Base-by-base conservation (phyloP, 1,284 basidiomycete species). In the Tausonia pullulans region DNA sequence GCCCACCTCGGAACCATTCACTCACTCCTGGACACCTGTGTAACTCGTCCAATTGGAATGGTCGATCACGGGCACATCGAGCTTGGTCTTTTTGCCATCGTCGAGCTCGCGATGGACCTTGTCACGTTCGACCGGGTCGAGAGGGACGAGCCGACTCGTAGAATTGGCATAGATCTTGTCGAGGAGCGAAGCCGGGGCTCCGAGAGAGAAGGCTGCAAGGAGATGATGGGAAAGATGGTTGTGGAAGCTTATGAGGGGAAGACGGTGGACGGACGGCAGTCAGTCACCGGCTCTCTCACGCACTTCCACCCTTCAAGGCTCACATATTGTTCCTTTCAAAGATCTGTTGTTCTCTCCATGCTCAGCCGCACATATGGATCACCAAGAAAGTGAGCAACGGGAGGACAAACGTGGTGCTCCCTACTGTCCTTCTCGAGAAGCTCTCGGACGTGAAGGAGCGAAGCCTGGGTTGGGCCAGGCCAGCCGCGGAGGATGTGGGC, bases 191-290 rank as follows among this genome's bases (percentile, higher is more conserved):
- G 81, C 70, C 0, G 82, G 70, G 0, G 84, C 84, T 0, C 85
- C 85, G 27, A 87, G 73, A 66, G 86, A 82, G 69, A 86, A 87
- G 61, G 72, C 84, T 81, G 68, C 83, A 0, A 87, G 74, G 70
- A 60, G 81, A 80, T 83, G 81, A 68, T 82, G 81, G 63, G 78
- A 79, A n/a, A 86, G 75, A 72, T 87, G 85, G 70, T 86, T 86
- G 70, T 87, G 84, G 45, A 58, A 58, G 45, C 49, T 16, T 16
- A 27, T 8, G n/a, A 27, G 0, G 53, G 14, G 27, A 14, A 11
- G 9, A 14, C 1, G 9, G 11, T 16, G 43, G 5, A 6, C n/a
- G 45, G 16, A 14, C 10, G 39, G 50, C 40, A 52, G 43, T 45
- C 13, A 14, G 52, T 46, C 39, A 60, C 3, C 48, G n/a, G 13